Evolutionary conservation across 805 yeast species (phyloP).

Genomic region (Diddensiella caesifluorescens): DNA sequence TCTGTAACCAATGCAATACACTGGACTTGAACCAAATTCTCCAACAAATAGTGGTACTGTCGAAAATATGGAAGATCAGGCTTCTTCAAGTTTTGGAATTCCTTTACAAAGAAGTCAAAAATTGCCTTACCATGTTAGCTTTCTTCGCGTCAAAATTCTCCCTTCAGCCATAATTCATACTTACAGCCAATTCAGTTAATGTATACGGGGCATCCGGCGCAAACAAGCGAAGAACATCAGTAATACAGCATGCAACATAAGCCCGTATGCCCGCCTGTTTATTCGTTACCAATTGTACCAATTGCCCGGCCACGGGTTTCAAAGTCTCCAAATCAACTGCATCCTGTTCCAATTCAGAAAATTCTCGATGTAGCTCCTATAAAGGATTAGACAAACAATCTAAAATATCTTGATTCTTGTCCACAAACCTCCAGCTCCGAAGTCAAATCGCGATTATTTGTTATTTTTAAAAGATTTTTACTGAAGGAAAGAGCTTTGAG

Average conservation of each 20-base stretch:
- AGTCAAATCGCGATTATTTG: slow-evolving; percentile 1
- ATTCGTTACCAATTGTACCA: slow-evolving; percentile 52
- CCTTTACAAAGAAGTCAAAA: slow-evolving; percentile 60
- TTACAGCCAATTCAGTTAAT: slow-evolving; percentile 49
- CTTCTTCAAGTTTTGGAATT: slow-evolving; percentile 48
- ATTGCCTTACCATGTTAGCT: slow-evolving; percentile 32
- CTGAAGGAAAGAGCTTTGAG: slow-evolving; percentile 2
- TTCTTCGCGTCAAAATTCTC: background rate
- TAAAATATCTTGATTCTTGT: background rate
- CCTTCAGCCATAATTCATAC: background rate
- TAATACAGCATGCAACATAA: slow-evolving; percentile 61
- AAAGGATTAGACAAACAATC: background rate
- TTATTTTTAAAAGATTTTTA: slow-evolving; percentile 1
- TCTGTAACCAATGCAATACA: slow-evolving; percentile 72
- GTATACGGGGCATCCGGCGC: slow-evolving; percentile 92
- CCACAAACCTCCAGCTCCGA: slow-evolving; percentile 6
- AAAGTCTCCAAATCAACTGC: slow-evolving; percentile 43
- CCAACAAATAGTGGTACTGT: slow-evolving; percentile 60
- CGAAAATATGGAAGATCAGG: slow-evolving; percentile 53
- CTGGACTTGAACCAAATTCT: slow-evolving; percentile 67
- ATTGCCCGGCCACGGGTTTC: slow-evolving; percentile 43
- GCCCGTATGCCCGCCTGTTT: slow-evolving; percentile 67
- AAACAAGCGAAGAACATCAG: slow-evolving; percentile 68
- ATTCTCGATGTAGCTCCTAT: slow-evolving; percentile 37
- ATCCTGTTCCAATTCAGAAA: slow-evolving; percentile 59